phyloP scores from a whole-genome alignment of 768 basidiomycete genomes.

The Lentinula edodes region DNA sequence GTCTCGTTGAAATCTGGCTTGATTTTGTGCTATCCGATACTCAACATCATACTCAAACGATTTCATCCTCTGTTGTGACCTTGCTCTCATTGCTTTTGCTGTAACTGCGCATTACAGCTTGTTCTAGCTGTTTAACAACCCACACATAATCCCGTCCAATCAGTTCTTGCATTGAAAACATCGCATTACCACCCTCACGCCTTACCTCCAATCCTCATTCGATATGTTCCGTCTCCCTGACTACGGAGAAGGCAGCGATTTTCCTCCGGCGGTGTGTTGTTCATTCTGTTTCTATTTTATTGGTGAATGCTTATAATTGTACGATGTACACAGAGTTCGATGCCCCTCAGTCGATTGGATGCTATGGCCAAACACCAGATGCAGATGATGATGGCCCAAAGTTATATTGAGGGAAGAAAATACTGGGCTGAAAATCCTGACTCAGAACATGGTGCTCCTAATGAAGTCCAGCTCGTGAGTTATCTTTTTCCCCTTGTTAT shows the following conservation, averaged over 20 bases:
- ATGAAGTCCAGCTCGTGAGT: constrained; percentile 2
- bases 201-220: neutral
- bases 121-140: too few species aligned
- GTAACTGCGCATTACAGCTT: neutral
- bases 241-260: neutral
- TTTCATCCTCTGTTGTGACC: neutral
- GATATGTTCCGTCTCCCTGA: constrained; percentile 1
- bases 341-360: neutral
- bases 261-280: neutral
- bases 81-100: neutral
- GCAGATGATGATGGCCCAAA: constrained; percentile 5
- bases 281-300: neutral
- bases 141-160: neutral
- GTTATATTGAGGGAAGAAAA: constrained; percentile 3
- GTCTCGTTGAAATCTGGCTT: neutral
- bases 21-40: neutral
- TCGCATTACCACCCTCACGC: too few species aligned
- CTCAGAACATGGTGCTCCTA: neutral
- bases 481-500: neutral
- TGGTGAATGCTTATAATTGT: neutral
- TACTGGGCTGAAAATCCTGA: neutral
- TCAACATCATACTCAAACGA: neutral
- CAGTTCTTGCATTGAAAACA: neutral
- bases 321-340: neutral
- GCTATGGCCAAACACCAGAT: neutral